Percentiles rank a stretch among this genome's conserved stretches.
Conservation (phyloP, 1,284 basidiomycete species). For the Puccinia novopanici region DNA sequence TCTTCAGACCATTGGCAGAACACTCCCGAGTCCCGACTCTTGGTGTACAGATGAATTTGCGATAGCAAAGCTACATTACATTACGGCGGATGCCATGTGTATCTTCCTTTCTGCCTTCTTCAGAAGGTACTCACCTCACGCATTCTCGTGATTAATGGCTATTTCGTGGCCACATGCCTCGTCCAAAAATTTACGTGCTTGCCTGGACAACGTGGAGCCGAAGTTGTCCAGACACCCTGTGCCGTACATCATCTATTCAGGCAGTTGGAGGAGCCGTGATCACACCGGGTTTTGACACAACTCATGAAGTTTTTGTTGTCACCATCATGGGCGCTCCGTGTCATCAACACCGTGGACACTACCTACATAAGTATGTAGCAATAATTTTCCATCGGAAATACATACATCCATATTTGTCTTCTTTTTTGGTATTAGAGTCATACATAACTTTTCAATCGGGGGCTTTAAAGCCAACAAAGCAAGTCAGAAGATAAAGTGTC, state of each 20-base stretch:
- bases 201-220: background rate
- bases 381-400: too few relatives aligned
- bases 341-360: background rate
- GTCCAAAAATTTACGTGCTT: background rate
- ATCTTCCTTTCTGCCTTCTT: too few relatives aligned
- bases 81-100: too few relatives aligned
- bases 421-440: background rate
- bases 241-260: background rate
- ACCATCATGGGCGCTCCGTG: background rate
- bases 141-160: background rate
- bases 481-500: constrained; percentile 18
- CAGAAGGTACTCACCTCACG: too few relatives aligned
- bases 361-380: background rate
- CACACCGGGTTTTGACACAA: background rate
- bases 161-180: background rate
- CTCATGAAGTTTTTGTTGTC: background rate
- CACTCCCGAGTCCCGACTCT: background rate
- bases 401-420: too few relatives aligned
- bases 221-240: background rate
- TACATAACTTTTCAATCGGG: background rate
- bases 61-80: constrained; percentile 1
- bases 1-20: background rate
- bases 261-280: background rate
- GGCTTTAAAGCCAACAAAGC: constrained; percentile 32
- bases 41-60: background rate